Base-by-base conservation (phyloP, 2,329 filamentous ascomycete species). In the Colletotrichum somersetense region DNA sequence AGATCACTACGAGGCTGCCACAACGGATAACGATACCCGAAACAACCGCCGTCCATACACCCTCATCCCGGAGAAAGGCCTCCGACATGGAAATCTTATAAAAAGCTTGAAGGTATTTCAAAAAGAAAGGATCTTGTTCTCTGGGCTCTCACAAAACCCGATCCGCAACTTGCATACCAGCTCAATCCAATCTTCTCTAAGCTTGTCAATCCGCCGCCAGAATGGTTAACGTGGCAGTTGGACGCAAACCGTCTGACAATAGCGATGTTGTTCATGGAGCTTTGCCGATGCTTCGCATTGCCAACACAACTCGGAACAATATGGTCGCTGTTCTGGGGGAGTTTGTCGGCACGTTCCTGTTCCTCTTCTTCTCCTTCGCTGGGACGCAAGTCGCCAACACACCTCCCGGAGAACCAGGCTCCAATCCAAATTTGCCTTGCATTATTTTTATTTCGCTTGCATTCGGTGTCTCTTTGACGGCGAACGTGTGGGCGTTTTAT, bases 401-500 rank as follows among this genome's bases (percentile, higher is more conserved):
- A 4, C 62, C 69, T 5, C 20, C 23, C 14, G 56, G 68, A n/a
- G 35, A 35, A 7, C 30, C 53, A 2, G 53, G 46, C 12, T 53
- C 61, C 5, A 23, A 46, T 0, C 83, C 65, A 65, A 78, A 67
- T 78, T 79, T 72, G 80, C 81, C 67, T 66, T 77, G 53, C 76
- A 77, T 89, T 48, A 76, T 89, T 30, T 88, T 86, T 75, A 85
- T 89, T 72, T 84, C 86, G 42, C 75, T 85, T 1, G 80, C 83
- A 44, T 89, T 89, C 65, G 86, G 86, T 16, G 78, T 86, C 11
- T 83, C 86, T 3, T 77, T 90, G 30, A 82, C 85, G 1, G 84
- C 87, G 67, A 89, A 86, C 66, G 87, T 88, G 11, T 89, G 87
- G 87, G 82, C 87, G 33, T 89, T 89, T 76, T 89, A 84, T 75